Base-by-base conservation (phyloP, 805 yeast species). In the Lachancea waltii region DNA sequence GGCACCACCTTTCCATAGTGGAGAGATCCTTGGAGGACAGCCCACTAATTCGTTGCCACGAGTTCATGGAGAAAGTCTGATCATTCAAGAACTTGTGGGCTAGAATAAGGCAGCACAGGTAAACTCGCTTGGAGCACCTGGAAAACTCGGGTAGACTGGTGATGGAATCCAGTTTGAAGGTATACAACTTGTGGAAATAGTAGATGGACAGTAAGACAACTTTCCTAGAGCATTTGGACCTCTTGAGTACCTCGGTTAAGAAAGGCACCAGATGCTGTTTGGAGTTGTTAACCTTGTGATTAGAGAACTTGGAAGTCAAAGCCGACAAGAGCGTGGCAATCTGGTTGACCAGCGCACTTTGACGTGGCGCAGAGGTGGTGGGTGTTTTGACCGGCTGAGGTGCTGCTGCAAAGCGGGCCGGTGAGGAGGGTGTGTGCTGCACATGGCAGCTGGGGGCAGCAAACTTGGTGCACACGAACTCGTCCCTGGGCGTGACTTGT, bases 1-100 rank as follows among this genome's bases (percentile, higher is more conserved):
- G 40, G 46, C 52, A 49, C 54, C 57, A 55, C 21, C 54, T 46
- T 40, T 55, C 60, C 53, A 53, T 51, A 18, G 41, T 36, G 5
- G 51, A 27, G 2, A 55, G 21, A 31, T 41, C 49, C 27, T 40
- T 43, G 18, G 40, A 20, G 4, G 42, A 27, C 14, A 55, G 39
- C 1, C 60, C 60, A 36, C 50, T 45, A 11, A 55, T 48, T 10
- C 40, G 32, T 10, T 49, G 45, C 60, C 60, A 55, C 13, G 54
- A 44, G 30, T 48, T 44, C 50, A 52, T 47, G 10, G 53, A 46
- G 30, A 49, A 53, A 5, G 58, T 53, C 17, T 45, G 49, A 39
- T 55, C 60, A 33, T 48, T 52, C 11, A 44, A 29, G 31, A 49
- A 53, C 40, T 55, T 55, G 34, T 55, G 60, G 7, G 51, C 41